A percentile compares a stretch with the other conserved stretches of the same genome.
Evolutionary conservation across 495 filamentous ascomycete genomes (phyloP).

Genomic region (Neurospora sp.): DNA sequence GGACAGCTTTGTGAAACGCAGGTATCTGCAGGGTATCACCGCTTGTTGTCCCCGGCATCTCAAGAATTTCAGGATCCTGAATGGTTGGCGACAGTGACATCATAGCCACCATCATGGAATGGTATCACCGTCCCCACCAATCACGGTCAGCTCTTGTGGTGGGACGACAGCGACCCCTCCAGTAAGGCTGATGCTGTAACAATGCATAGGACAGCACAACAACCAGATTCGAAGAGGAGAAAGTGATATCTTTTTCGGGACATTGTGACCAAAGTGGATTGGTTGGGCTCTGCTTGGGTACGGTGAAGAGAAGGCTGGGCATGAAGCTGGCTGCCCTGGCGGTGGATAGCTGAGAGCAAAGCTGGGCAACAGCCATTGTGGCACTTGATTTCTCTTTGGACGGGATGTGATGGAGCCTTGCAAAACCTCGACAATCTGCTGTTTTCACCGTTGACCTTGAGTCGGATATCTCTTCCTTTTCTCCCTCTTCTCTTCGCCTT

Average conservation of each 20-base stretch:
- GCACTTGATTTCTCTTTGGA: not conserved
- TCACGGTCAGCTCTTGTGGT: not conserved
- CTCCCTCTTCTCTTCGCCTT: not conserved
- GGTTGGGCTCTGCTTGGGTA: not conserved
- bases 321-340: not conserved
- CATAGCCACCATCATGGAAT: not conserved
- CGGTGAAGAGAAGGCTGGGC: not conserved
- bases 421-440: not conserved
- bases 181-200: not conserved
- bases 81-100: not conserved
- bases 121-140: not conserved
- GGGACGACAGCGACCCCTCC: not conserved
- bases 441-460: not conserved
- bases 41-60: not conserved
- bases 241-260: not conserved
- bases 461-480: not conserved
- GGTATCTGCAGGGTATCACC: not conserved
- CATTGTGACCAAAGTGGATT: not conserved
- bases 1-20: not conserved
- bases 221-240: not conserved
- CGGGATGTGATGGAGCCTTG: not conserved
- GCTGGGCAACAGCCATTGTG: not conserved
- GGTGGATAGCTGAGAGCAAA: not conserved
- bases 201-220: not conserved
- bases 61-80: not conserved